Percentiles rank a stretch among this genome's conserved stretches.
Evolutionary conservation across 495 filamentous ascomycete species (phyloP).

Genomic region (Cercophora samala): DNA sequence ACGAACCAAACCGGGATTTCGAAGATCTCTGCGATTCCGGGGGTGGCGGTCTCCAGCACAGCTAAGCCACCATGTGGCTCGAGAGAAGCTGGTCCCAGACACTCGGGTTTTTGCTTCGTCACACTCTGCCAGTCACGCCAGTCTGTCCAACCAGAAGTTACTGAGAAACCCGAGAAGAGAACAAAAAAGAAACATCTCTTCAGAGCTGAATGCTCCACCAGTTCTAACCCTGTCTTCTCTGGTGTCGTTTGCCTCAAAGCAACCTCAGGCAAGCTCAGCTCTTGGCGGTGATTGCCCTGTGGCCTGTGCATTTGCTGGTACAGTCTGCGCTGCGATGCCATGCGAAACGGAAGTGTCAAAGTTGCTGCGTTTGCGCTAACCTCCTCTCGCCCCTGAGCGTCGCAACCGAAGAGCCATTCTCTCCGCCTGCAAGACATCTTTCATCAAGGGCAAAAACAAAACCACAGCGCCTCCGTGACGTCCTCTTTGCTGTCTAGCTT

Average conservation of each 20-base stretch:
- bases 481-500: not conserved
- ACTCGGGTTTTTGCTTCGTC: constrained; percentile 22
- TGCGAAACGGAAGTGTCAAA: not conserved
- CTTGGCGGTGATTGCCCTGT: constrained; percentile 7
- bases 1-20: not conserved
- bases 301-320: constrained; percentile 11
- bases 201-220: not conserved
- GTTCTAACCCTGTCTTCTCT: not conserved
- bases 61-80: constrained; percentile 23
- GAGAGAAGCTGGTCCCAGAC: constrained; percentile 21
- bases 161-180: not conserved
- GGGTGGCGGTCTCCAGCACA: not conserved
- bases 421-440: not conserved
- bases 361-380: not conserved
- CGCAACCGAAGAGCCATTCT: not conserved
- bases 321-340: not conserved
- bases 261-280: not conserved
- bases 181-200: not conserved
- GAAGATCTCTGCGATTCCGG: constrained; percentile 9
- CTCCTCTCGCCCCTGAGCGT: not conserved
- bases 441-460: constrained; percentile 1
- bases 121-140: no score
- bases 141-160: constrained; percentile 6
- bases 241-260: not conserved
- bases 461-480: not conserved